A percentile compares a stretch with the other conserved stretches of the same genome.
Evolutionary conservation across 768 basidiomycete genomes (phyloP).

Genomic region (Leccinellum albellum): DNA sequence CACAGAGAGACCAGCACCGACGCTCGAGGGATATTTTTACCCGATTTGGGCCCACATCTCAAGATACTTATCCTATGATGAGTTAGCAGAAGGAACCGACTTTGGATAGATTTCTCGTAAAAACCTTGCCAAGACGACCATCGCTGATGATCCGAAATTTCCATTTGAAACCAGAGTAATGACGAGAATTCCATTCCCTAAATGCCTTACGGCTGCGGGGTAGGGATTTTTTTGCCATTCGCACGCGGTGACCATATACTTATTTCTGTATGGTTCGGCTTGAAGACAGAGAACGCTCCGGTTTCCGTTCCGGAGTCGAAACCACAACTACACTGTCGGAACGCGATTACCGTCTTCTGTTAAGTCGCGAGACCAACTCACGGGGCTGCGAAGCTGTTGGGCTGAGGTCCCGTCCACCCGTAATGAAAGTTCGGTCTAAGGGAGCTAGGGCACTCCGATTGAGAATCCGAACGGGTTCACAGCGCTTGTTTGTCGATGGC

Average conservation of each 20-base stretch:
- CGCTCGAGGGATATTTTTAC: neutral
- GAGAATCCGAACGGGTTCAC: slow-evolving; percentile 15
- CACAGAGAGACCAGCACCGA: neutral
- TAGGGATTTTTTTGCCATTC: slow-evolving; percentile 23
- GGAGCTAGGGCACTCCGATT: slow-evolving; percentile 6
- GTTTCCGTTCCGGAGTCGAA: slow-evolving; percentile 2
- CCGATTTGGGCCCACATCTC: neutral
- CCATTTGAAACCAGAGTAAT: neutral
- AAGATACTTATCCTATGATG: neutral
- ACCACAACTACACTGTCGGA: neutral
- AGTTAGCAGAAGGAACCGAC: neutral
- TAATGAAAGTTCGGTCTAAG: slow-evolving; percentile 18
- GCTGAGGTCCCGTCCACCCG: slow-evolving; percentile 15
- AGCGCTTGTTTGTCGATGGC: slow-evolving; percentile 5
- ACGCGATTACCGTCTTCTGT: neutral
- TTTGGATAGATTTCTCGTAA: neutral
- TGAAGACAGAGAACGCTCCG: neutral
- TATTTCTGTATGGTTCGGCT: neutral
- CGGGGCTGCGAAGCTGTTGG: slow-evolving; percentile 14
- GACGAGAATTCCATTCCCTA: slow-evolving; percentile 6
- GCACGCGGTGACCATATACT: neutral
- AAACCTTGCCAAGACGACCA: slow-evolving; percentile 1
- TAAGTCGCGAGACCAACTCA: slow-evolving; percentile 7
- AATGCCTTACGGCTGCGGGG: slow-evolving; percentile 18
- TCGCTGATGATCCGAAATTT: slow-evolving; percentile 1